These are phyloP conservation scores for Kluyveromyces lactis DNA, from an alignment of 805 yeast genomes.

Conservation along the genomic window DNA sequence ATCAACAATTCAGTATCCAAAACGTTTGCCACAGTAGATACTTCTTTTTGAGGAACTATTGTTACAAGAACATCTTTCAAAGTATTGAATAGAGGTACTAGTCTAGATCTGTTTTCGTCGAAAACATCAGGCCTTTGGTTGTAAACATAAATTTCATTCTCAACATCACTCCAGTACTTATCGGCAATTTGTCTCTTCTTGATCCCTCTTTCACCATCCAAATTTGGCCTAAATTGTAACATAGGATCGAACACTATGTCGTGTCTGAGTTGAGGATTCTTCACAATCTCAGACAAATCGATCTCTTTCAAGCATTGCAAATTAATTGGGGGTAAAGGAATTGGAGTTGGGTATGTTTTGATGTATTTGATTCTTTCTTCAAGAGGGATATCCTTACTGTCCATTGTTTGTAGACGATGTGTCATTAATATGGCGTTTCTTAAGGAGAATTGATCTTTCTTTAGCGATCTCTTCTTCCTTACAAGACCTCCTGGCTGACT, in stretches of 20 bases:
- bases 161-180: slow-evolving; percentile 75
- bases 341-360: slow-evolving; percentile 22
- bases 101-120: slow-evolving; percentile 32
- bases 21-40: slow-evolving; percentile 54
- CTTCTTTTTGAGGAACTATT: slow-evolving; percentile 71
- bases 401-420: slow-evolving; percentile 10
- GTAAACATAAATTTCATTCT: slow-evolving; percentile 51
- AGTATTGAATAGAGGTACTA: slow-evolving; percentile 71
- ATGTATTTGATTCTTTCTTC: slow-evolving; percentile 20
- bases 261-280: slow-evolving; percentile 87
- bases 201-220: slow-evolving; percentile 85
- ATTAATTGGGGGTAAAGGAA: slow-evolving; percentile 74
- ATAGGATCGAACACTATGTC: slow-evolving; percentile 90
- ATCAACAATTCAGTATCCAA: slow-evolving; percentile 68
- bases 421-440: slow-evolving; percentile 15
- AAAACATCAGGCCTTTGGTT: slow-evolving; percentile 22
- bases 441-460: slow-evolving; percentile 5
- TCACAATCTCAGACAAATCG: slow-evolving; percentile 78
- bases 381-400: slow-evolving; percentile 14
- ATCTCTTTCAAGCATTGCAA: slow-evolving; percentile 75
- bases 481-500: neutral
- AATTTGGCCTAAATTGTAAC: slow-evolving; percentile 81
- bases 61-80: slow-evolving; percentile 66
- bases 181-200: slow-evolving; percentile 70
- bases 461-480: slow-evolving; percentile 1